These are phyloP conservation scores for Torulaspora maleeae DNA, from an alignment of 805 yeast genomes.

Conservation along the genomic window DNA sequence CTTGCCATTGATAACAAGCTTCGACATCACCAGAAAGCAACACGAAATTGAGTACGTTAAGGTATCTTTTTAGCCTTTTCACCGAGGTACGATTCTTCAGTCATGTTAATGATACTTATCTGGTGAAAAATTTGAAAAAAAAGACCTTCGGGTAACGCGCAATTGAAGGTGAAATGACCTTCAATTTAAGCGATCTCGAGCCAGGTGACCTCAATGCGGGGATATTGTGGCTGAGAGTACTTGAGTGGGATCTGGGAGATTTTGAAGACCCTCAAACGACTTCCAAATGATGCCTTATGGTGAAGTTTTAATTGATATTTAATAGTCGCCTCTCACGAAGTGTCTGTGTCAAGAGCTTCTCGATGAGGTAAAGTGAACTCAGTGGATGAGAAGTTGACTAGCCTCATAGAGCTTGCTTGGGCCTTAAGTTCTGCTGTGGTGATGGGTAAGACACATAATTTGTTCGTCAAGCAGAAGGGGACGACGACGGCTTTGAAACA, in stretches of 20 bases:
- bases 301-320: not conserved
- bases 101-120: too few relatives aligned
- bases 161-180: too few relatives aligned
- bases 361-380: not conserved
- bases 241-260: not conserved
- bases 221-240: not conserved
- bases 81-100: not conserved
- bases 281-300: not conserved
- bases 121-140: too few relatives aligned
- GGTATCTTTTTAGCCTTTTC: not conserved
- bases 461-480: conserved; percentile 44
- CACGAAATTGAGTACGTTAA: not conserved
- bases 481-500: conserved; percentile 69
- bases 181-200: too few relatives aligned
- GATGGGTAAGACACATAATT: conserved; percentile 31
- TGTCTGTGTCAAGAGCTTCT: not conserved
- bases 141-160: too few relatives aligned
- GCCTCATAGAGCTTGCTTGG: not conserved
- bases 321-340: not conserved
- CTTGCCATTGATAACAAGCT: conserved; percentile 73
- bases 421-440: not conserved
- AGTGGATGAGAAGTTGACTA: not conserved
- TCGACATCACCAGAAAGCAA: conserved; percentile 10
- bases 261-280: not conserved
- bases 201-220: too few relatives aligned